Evolutionary conservation across 306 rosid species (phyloP), one percentile per base, ranked within the genome.

Genomic region (Malus domestica): DNA sequence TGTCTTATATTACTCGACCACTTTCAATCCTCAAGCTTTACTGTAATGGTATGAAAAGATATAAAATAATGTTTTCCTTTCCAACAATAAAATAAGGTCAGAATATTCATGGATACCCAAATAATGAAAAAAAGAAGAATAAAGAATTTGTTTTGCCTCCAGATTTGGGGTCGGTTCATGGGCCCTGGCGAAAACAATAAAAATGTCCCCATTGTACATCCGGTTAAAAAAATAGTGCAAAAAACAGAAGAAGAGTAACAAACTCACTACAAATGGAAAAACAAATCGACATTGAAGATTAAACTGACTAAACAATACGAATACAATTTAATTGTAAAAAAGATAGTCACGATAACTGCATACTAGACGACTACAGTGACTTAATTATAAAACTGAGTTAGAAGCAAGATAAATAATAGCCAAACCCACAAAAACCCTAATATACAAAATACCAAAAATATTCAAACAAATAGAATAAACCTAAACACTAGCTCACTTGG

Each of bases 131-230:
- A 2, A 55, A 25, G 5, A 55, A 4, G 5, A 18, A 33, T 19
- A 49, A 61, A 3, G 12, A 46, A 38, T 38, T 40, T 63, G 27
- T 14, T 22, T 46, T 62, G 77, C 61, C 55, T 78, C 38, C 9
- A 70, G 73, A 70, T 74, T 42, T 71, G 64, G 78, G 77, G 62
- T 44, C 40, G 62, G 73, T 67, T 67, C 52, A 69, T 81, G 77
- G 82, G n/a, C 42, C 83, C 83, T 58, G 44, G 10, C 32, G 14
- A 55, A 77, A 60, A 7, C n/a, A 32, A 68, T 5, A 10, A 11
- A 12, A 51, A 29, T 30, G 15, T n/a, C 55, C 42, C 23, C 57
- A 15, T 61, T 42, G 55, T 49, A 5, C 55, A 49, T 49, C 55
- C 8, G 15, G 8, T 5, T 49, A 49, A 5, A 49, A 49, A 14